Evolutionary conservation across 768 basidiomycete species (phyloP).

Genomic region (Russula brevipes): DNA sequence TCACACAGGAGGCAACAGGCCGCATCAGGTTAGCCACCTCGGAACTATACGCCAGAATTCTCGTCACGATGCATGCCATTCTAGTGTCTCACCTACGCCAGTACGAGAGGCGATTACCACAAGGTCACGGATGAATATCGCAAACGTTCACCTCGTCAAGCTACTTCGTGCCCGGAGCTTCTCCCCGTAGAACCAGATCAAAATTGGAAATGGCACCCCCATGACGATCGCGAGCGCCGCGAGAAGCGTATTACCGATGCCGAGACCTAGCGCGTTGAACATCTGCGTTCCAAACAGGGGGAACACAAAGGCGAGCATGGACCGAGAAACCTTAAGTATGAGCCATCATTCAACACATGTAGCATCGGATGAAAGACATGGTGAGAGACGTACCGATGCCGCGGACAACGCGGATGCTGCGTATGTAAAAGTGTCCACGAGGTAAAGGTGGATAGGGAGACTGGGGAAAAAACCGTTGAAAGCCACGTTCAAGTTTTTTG

Average conservation of each 20-base stretch:
- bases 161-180: conserved; percentile 44
- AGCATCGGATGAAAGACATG: not conserved
- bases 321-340: conserved; percentile 50
- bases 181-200: conserved; percentile 66
- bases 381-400: conserved; percentile 43
- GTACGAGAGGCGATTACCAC: too few species aligned
- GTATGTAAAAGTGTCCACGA: conserved; percentile 65
- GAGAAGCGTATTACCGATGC: conserved; percentile 49
- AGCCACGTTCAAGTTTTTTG: too few species aligned
- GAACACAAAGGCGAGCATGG: conserved; percentile 57
- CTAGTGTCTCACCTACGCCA: too few species aligned
- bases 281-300: conserved; percentile 50
- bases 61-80: too few species aligned
- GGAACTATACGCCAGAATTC: too few species aligned
- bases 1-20: too few species aligned
- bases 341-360: not conserved
- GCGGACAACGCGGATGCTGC: conserved; percentile 64
- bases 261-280: not conserved
- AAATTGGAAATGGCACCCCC: conserved; percentile 71
- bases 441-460: conserved; percentile 63
- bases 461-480: conserved; percentile 29
- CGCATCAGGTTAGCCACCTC: too few species aligned
- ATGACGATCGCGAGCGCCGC: conserved; percentile 41
- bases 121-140: too few species aligned
- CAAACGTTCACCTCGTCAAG: conserved; percentile 25